Conservation (phyloP, 164 flowering plant species). For the Stephania yunnanensis region DNA sequence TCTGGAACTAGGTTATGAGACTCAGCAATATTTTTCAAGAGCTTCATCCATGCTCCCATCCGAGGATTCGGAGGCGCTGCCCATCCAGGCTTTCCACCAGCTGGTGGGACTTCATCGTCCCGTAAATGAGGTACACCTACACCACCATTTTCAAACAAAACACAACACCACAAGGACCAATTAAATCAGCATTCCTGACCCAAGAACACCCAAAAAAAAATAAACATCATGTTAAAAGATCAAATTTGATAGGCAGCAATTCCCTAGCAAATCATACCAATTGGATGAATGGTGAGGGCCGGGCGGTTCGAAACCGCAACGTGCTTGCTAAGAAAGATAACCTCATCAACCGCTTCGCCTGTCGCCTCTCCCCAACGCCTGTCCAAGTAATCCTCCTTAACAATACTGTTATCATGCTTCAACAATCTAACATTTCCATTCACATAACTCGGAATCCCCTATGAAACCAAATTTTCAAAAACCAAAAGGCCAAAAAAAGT, state of each 20-base stretch:
- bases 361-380: conserved; percentile 68
- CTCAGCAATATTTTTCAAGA: conserved; percentile 50
- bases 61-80: conserved; percentile 72
- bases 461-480: background rate
- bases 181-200: too few relatives aligned
- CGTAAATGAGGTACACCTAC: conserved; percentile 63
- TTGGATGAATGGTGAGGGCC: conserved; percentile 87
- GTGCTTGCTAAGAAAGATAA: conserved; percentile 79
- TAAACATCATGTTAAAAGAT: background rate
- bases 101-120: conserved; percentile 50
- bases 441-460: conserved; percentile 51
- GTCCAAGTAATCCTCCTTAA: conserved; percentile 74
- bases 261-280: conserved; percentile 37
- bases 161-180: background rate
- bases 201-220: too few relatives aligned
- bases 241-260: background rate
- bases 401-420: conserved; percentile 57
- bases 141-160: background rate
- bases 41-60: conserved; percentile 68
- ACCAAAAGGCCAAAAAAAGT: background rate
- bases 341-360: conserved; percentile 67
- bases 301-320: conserved; percentile 80
- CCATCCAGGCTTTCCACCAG: conserved; percentile 81
- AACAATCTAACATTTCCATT: conserved; percentile 57
- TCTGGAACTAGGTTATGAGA: conserved; percentile 55